These are phyloP conservation scores for Clonostachys solani DNA, from an alignment of 2,329 filamentous ascomycete genomes.

Conservation along the genomic window DNA sequence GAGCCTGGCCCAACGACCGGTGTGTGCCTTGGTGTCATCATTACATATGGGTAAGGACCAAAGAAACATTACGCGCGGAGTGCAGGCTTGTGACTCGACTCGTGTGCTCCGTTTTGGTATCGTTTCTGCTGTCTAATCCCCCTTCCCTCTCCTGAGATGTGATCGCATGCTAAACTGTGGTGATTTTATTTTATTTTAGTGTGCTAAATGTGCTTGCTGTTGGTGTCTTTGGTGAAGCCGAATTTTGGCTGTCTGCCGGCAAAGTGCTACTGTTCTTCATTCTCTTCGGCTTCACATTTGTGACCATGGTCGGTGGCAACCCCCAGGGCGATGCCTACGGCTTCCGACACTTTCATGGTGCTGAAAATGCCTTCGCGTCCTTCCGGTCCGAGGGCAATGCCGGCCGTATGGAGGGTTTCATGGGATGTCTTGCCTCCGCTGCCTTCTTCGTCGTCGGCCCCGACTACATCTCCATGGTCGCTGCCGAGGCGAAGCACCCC, in stretches of 20 bases:
- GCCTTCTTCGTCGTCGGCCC: constrained; percentile 51
- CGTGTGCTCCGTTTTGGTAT: constrained; percentile 3
- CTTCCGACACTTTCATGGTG: constrained; percentile 62
- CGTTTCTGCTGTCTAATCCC: neutral
- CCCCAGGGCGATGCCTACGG: constrained; percentile 53
- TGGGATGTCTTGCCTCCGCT: constrained; percentile 47
- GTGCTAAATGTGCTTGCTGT: constrained; percentile 35
- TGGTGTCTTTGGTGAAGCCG: constrained; percentile 33
- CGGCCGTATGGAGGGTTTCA: constrained; percentile 62
- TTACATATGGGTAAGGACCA: constrained; percentile 2
- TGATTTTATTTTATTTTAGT: constrained; percentile 19
- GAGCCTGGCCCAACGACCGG: constrained; percentile 8
- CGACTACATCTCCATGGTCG: constrained; percentile 58
- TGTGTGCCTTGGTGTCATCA: constrained; percentile 1
- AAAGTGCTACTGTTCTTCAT: constrained; percentile 55
- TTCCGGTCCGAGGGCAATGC: constrained; percentile 53
- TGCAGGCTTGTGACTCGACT: too few species aligned
- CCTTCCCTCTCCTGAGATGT: neutral
- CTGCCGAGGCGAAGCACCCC: constrained; percentile 56
- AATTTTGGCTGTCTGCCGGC: constrained; percentile 40
- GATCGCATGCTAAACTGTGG: constrained; percentile 12
- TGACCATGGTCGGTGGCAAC: constrained; percentile 58
- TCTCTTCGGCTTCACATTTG: constrained; percentile 53
- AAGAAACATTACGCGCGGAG: neutral
- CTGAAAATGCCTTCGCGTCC: constrained; percentile 48